Base-by-base conservation (phyloP, 163 green algal genomes). In the Prototheca wickerhamii region DNA sequence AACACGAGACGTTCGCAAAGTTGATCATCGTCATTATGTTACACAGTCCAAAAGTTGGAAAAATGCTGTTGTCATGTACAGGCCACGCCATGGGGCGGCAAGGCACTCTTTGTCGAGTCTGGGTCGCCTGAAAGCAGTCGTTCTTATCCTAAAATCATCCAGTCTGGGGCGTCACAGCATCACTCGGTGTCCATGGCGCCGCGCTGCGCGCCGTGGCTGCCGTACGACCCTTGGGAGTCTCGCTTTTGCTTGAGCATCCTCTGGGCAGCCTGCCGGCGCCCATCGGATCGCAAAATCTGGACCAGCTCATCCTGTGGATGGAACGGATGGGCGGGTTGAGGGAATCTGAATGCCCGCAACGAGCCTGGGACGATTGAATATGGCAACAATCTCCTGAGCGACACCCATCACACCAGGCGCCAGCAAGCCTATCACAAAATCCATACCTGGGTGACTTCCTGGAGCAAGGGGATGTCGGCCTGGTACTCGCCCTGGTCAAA, bases 401-500 rank as follows among this genome's bases (percentile, higher is more conserved):
- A 1, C 43, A 18, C 30, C 15, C 58, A 34, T 23, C 34, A 37
- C 4, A 61, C 15, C 40, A 58, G 8, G 23, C 54, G 12, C 23
- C 60, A 58, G 20, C 21, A 12, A 23, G 6, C 34, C 53, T 12
- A 31, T 8, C 52, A 28, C 33, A 0, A 30, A 26, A 51, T 7
- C 20, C 63, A 0, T 34, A 85, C 86, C 80, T 94, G 82, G 56
- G 58, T 53, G 43, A 81, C 6, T 0, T 61, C 29, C 34, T 68
- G 69, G 28, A 95, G 85, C 78, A 66, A 82, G 28, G 70, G 35
- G 3, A 94, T 65, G 57, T 91, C 79, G 43, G 75, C 78, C 37
- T 87, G 79, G 66, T 96, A 96, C 65, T 94, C 81, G 8, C 65
- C 65, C 0, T 83, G 43, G 55, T 92, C 86, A 76, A 95, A 97